Evolutionary conservation across 1,284 basidiomycete species (phyloP).

Genomic region (Trichosporon sp.): DNA sequence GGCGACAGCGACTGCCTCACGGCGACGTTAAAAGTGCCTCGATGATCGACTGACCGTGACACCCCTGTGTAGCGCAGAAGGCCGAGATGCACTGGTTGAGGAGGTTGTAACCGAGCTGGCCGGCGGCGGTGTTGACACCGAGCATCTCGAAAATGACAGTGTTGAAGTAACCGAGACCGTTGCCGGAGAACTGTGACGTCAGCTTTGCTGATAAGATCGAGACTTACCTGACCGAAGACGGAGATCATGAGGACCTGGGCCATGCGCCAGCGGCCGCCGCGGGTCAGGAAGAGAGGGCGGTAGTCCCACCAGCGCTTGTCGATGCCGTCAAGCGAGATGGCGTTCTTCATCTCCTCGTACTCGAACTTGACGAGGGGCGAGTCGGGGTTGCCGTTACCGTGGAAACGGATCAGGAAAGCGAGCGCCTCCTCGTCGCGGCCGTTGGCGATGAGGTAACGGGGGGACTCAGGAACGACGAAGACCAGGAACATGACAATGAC

Average conservation of each 20-base stretch:
- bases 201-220: slow-evolving; percentile 49
- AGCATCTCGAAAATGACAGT: slow-evolving; percentile 45
- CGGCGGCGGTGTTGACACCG: slow-evolving; percentile 37
- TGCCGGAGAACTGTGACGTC: slow-evolving; percentile 57
- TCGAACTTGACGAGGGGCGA: slow-evolving; percentile 61
- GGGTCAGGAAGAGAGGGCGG: slow-evolving; percentile 41
- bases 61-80: no score
- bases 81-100: slow-evolving; percentile 62
- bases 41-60: no score
- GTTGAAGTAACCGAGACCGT: slow-evolving; percentile 61
- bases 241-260: slow-evolving; percentile 50
- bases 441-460: slow-evolving; percentile 38
- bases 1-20: no score
- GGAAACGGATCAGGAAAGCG: slow-evolving; percentile 69
- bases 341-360: slow-evolving; percentile 64
- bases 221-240: slow-evolving; percentile 57
- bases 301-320: slow-evolving; percentile 66
- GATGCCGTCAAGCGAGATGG: slow-evolving; percentile 62
- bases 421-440: slow-evolving; percentile 65
- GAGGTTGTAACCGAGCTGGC: slow-evolving; percentile 63
- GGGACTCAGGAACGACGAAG: slow-evolving; percentile 39
- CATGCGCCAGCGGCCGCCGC: slow-evolving; percentile 45
- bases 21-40: no score
- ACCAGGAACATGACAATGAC: slow-evolving; percentile 24
- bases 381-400: slow-evolving; percentile 42